Conservation (phyloP, 2,329 filamentous ascomycete genomes). For the Trichoderma semiorbis region DNA sequence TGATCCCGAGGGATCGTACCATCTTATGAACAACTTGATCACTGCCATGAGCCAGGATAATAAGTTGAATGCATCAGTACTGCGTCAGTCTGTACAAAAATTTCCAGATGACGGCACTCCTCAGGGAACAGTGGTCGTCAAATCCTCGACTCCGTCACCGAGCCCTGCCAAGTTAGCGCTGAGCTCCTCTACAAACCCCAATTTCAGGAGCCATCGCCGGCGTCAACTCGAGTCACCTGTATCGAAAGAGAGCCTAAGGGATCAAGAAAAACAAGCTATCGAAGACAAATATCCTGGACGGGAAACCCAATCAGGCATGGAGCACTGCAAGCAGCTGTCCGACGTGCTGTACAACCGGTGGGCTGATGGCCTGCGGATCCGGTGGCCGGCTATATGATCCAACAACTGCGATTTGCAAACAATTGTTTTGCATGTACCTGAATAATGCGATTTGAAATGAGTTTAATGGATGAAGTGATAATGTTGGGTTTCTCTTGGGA, state of each 20-base stretch:
- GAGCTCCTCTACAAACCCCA: conserved; percentile 77
- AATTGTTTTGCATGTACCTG: neutral
- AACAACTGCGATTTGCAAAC: too few species aligned
- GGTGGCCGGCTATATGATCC: conserved; percentile 53
- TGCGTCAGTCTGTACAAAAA: conserved; percentile 41
- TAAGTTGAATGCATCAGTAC: conserved; percentile 55
- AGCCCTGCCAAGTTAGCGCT: conserved; percentile 67
- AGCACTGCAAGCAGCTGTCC: conserved; percentile 83
- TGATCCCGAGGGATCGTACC: conserved; percentile 86
- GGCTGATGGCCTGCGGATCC: conserved; percentile 74
- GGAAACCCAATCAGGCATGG: conserved; percentile 68
- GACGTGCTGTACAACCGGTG: conserved; percentile 90
- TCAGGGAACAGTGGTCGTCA: conserved; percentile 56
- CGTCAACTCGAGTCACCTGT: conserved; percentile 50
- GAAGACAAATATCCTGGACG: conserved; percentile 55
- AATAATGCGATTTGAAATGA: neutral
- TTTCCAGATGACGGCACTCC: conserved; percentile 44
- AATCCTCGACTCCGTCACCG: conserved; percentile 44
- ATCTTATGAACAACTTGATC: conserved; percentile 75
- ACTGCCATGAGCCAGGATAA: conserved; percentile 68
- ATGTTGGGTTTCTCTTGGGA: neutral
- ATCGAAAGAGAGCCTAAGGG: conserved; percentile 45
- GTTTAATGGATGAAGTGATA: neutral
- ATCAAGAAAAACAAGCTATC: conserved; percentile 48
- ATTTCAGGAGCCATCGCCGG: conserved; percentile 73